Percentiles rank a stretch among this genome's conserved stretches.
These are phyloP conservation scores for Petunia hybrid DNA, from an alignment of 305 asterid genomes.

Conservation along the genomic window DNA sequence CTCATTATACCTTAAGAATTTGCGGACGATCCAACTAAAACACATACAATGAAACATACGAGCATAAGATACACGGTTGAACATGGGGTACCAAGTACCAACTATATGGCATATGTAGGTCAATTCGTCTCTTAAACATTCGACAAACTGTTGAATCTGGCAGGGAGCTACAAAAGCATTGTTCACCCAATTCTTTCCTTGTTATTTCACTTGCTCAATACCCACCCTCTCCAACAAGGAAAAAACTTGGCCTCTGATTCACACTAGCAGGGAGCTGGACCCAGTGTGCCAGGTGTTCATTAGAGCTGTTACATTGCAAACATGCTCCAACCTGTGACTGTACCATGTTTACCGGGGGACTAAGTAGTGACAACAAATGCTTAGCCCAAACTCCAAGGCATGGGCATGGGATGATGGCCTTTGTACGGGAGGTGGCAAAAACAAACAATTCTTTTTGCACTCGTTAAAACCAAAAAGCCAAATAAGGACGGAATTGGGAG, in stretches of 20 bases:
- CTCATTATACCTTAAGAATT: no score
- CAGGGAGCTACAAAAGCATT: no score
- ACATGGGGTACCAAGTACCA: no score
- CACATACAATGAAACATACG: no score
- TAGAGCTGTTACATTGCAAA: conserved; percentile 1
- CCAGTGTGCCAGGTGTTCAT: neutral
- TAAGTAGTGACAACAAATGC: neutral
- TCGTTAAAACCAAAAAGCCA: neutral
- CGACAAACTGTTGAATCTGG: no score
- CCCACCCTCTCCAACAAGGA: conserved; percentile 19
- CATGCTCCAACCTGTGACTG: conserved; percentile 17
- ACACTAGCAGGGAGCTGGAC: conserved; percentile 1
- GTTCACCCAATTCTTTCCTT: no score
- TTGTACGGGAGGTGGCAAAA: neutral
- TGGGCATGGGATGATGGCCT: neutral
- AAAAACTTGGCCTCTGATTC: conserved; percentile 11
- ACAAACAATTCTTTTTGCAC: conserved; percentile 25
- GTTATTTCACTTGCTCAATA: neutral
- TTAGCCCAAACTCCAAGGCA: conserved; percentile 40
- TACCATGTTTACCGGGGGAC: conserved; percentile 40
- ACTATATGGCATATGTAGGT: no score
- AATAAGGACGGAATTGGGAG: conserved; percentile 17
- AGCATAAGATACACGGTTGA: no score
- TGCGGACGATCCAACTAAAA: no score
- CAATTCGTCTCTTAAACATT: no score